phyloP scores from a whole-genome alignment of 1,284 basidiomycete species.

The Spongiforma sp. region DNA sequence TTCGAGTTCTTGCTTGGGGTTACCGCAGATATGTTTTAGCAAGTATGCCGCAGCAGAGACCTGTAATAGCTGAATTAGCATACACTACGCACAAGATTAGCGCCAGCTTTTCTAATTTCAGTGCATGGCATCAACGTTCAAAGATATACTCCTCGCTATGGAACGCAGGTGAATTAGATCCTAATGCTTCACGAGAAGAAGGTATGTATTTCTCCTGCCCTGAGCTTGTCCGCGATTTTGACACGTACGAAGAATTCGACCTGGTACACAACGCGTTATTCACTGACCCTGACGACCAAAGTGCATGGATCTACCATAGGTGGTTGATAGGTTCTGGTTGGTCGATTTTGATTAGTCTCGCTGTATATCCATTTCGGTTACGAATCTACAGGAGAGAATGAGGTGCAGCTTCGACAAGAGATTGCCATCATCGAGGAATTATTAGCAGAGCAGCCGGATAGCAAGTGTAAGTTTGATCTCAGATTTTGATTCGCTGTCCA shows the following conservation, averaged over 20 bases:
- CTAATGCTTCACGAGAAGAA: conserved; percentile 60
- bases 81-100: conserved; percentile 94
- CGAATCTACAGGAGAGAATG: conserved; percentile 53
- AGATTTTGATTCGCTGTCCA: conserved; percentile 1
- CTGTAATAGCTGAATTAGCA: conserved; percentile 66
- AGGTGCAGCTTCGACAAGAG: conserved; percentile 73
- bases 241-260: conserved; percentile 75
- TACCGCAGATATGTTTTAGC: conserved; percentile 87
- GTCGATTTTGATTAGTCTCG: conserved; percentile 18
- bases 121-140: conserved; percentile 97
- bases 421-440: conserved; percentile 84
- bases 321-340: conserved; percentile 88
- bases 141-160: conserved; percentile 80
- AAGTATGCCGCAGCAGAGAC: conserved; percentile 63
- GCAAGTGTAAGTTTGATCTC: conserved; percentile 74
- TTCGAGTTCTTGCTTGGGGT: conserved; percentile 88
- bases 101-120: conserved; percentile 96
- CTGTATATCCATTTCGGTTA: background rate
- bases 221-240: background rate
- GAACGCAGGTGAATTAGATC: conserved; percentile 59
- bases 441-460: conserved; percentile 90
- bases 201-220: conserved; percentile 48
- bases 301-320: conserved; percentile 97
- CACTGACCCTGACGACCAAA: conserved; percentile 96
- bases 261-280: conserved; percentile 94